These are phyloP conservation scores for Pythium brassicae DNA, from an alignment of 352 stramenopile genomes.

Conservation along the genomic window DNA sequence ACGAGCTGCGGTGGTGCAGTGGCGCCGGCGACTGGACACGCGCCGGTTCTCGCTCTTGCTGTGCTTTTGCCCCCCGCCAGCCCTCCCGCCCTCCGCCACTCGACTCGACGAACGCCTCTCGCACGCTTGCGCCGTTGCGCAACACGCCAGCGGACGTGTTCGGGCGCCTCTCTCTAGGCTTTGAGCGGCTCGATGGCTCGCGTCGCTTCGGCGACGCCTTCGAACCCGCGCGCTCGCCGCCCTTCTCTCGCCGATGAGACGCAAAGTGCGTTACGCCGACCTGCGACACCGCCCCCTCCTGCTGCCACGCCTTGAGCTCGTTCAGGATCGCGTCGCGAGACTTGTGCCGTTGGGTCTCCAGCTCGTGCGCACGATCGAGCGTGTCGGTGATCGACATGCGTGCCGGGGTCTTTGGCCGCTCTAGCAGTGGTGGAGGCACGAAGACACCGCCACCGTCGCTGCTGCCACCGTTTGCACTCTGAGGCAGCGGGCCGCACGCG, in stretches of 20 bases:
- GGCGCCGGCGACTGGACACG: slow-evolving; percentile 1
- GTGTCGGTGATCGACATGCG: slow-evolving; percentile 78
- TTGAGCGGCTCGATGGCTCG: background rate
- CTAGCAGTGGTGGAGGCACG: slow-evolving; percentile 4
- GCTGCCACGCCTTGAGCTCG: slow-evolving; percentile 62
- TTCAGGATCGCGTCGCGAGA: slow-evolving; percentile 60
- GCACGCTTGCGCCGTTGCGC: slow-evolving; percentile 28
- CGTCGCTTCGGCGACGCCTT: slow-evolving; percentile 1
- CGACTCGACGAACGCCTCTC: slow-evolving; percentile 56
- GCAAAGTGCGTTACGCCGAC: slow-evolving; percentile 26
- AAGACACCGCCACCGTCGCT: too few relatives aligned
- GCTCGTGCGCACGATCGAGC: slow-evolving; percentile 59
- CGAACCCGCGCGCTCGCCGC: background rate
- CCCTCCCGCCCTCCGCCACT: slow-evolving; percentile 1
- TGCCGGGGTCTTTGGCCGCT: slow-evolving; percentile 52
- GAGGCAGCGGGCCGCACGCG: too few relatives aligned
- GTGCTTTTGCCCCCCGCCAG: background rate
- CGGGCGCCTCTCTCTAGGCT: slow-evolving; percentile 27
- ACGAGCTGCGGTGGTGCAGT: slow-evolving; percentile 10
- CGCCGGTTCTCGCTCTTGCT: background rate
- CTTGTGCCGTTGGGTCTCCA: slow-evolving; percentile 57
- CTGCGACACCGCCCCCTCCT: slow-evolving; percentile 42
- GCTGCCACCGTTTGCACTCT: background rate
- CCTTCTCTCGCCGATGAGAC: background rate
- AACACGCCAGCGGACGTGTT: slow-evolving; percentile 51